phyloP scores from a whole-genome alignment of 768 basidiomycete genomes.

The Naganishia friedmannii region DNA sequence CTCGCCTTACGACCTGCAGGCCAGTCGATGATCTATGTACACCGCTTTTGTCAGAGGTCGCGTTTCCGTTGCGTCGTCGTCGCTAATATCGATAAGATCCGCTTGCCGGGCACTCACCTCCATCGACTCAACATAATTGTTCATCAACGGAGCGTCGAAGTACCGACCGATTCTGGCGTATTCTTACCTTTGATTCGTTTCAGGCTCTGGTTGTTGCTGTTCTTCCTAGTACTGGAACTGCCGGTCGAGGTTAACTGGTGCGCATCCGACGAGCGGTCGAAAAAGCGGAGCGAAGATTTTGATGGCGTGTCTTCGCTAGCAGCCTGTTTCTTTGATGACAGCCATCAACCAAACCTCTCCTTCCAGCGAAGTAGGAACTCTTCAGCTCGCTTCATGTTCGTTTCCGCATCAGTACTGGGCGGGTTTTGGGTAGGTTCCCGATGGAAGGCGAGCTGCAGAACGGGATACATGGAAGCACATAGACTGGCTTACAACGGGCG shows the following conservation, averaged over 20 bases:
- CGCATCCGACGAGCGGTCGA: neutral
- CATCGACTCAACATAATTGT: slow-evolving; percentile 46
- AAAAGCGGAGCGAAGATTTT: slow-evolving; percentile 12
- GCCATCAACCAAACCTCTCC: too few species aligned
- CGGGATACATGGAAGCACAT: too few species aligned
- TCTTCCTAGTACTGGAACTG: neutral
- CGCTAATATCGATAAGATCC: slow-evolving; percentile 10
- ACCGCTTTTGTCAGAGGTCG: neutral
- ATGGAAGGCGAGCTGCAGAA: too few species aligned
- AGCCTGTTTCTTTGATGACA: slow-evolving; percentile 18
- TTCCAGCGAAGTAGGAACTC: too few species aligned
- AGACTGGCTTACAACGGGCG: too few species aligned
- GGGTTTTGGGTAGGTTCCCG: too few species aligned
- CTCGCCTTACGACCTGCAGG: slow-evolving; percentile 32
- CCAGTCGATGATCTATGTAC: slow-evolving; percentile 19
- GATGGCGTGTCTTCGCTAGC: neutral
- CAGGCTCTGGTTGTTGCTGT: neutral
- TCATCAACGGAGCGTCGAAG: slow-evolving; percentile 44
- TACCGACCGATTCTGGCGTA: neutral
- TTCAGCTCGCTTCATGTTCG: too few species aligned
- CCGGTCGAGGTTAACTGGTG: neutral
- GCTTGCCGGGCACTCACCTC: neutral
- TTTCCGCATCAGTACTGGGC: too few species aligned
- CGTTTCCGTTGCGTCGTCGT: slow-evolving; percentile 22
- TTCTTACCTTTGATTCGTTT: neutral